A percentile compares a stretch with the other conserved stretches of the same genome.
These are phyloP conservation scores for Pestalotiopsis sp. DNA, from an alignment of 2,329 filamentous ascomycete genomes.

Conservation along the genomic window DNA sequence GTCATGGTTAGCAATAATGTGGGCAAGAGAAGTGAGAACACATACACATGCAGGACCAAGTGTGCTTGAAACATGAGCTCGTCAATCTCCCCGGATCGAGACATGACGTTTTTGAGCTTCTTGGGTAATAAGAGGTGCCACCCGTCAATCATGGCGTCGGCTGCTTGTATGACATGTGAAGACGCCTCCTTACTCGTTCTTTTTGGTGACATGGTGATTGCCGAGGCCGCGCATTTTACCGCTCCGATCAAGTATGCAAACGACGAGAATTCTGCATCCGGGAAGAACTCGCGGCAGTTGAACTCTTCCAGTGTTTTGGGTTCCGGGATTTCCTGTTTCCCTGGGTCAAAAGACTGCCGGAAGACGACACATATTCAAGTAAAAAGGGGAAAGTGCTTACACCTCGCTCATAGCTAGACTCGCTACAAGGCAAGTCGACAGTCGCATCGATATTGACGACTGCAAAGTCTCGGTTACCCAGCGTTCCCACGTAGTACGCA, in stretches of 20 bases:
- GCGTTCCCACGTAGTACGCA: constrained; percentile 41
- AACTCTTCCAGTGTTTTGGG: constrained; percentile 61
- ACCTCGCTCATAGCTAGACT: constrained; percentile 52
- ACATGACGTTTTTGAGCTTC: constrained; percentile 34
- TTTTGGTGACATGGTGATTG: constrained; percentile 28
- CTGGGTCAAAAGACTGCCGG: constrained; percentile 31
- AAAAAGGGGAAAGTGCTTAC: constrained; percentile 26
- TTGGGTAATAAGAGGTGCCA: constrained; percentile 41
- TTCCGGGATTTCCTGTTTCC: constrained; percentile 36
- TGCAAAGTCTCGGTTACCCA: constrained; percentile 28
- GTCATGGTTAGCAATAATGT: neutral
- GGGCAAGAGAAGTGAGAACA: neutral
- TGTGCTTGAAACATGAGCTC: constrained; percentile 33
- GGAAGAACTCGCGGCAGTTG: constrained; percentile 65
- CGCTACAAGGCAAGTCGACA: constrained; percentile 66
- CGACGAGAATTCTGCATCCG: constrained; percentile 63
- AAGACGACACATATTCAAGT: neutral
- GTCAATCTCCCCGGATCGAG: constrained; percentile 27
- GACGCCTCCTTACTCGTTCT: constrained; percentile 26
- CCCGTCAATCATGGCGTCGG: constrained; percentile 38
- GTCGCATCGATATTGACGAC: constrained; percentile 48
- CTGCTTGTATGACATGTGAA: constrained; percentile 31
- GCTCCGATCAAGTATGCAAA: constrained; percentile 70
- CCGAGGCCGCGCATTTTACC: constrained; percentile 40
- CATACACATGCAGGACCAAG: constrained; percentile 27